A percentile compares a stretch with the other conserved stretches of the same genome.
These are phyloP conservation scores for Rhodosporidiobolus sp. DNA, from an alignment of 768 basidiomycete genomes.

Conservation along the genomic window DNA sequence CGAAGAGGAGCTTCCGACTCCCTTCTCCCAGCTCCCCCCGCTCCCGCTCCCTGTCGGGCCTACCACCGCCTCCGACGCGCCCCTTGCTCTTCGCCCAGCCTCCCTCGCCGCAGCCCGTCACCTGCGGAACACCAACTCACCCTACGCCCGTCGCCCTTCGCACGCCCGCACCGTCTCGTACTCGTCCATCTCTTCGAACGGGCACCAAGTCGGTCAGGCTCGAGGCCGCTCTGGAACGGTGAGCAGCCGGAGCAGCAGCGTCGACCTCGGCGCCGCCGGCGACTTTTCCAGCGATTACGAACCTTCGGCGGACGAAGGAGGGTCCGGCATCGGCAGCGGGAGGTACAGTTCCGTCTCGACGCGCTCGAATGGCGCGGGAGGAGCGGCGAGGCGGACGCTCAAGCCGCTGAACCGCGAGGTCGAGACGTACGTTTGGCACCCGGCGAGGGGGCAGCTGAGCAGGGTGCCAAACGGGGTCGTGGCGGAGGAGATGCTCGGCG, in stretches of 20 bases:
- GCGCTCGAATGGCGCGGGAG: not conserved
- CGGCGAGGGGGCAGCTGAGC: conserved; percentile 11
- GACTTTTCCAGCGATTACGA: not conserved
- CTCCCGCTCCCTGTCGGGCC: not conserved
- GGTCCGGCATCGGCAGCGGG: not conserved
- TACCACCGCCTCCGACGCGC: not conserved
- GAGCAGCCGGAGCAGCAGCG: not conserved
- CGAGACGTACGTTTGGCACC: conserved; percentile 23
- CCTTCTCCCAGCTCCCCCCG: not conserved
- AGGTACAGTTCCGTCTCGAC: not conserved
- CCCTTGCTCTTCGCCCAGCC: not conserved
- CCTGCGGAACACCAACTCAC: not conserved
- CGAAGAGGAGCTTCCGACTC: too few relatives aligned
- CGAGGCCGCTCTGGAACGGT: not conserved
- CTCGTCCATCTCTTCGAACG: not conserved
- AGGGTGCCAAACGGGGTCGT: not conserved
- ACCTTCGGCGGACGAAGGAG: too few relatives aligned
- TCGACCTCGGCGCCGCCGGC: not conserved
- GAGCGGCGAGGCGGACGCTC: not conserved
- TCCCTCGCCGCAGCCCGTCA: not conserved
- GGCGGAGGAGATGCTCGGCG: not conserved
- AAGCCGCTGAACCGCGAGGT: conserved; percentile 2
- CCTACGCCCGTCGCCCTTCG: not conserved
- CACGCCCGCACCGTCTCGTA: not conserved
- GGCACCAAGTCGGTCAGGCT: too few relatives aligned